These are phyloP conservation scores for Canavalia gladiata DNA, from an alignment of 306 rosid genomes.

Conservation along the genomic window DNA sequence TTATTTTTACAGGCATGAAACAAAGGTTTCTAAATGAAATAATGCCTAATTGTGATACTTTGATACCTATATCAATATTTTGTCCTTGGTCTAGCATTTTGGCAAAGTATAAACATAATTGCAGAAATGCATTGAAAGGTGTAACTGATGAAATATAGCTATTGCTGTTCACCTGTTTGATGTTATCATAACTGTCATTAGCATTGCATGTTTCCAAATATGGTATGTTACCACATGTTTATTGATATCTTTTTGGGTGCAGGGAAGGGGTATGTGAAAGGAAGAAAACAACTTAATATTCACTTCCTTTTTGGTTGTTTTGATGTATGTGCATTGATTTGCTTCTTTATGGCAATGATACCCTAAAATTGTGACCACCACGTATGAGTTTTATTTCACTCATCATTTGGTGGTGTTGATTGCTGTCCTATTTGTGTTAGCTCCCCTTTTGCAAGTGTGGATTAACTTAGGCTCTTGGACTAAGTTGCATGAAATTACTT, in stretches of 20 bases:
- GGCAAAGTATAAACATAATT: not conserved
- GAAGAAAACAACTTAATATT: slow-evolving; percentile 7
- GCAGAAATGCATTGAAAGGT: slow-evolving; percentile 23
- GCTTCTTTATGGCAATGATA: not conserved
- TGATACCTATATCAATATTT: not conserved
- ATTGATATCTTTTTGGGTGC: not conserved
- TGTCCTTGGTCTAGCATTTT: not conserved
- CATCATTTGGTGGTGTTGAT: slow-evolving; percentile 18
- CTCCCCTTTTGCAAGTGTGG: not conserved
- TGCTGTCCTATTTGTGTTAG: slow-evolving; percentile 28
- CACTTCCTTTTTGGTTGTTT: slow-evolving; percentile 3
- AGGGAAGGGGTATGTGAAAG: not conserved
- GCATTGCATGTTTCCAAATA: not conserved
- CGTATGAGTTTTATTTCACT: not conserved
- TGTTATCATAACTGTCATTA: slow-evolving; percentile 23
- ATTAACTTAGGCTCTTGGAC: not conserved
- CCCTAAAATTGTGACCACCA: not conserved
- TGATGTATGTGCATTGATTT: slow-evolving; percentile 16
- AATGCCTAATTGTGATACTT: slow-evolving; percentile 17
- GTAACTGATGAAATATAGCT: not conserved
- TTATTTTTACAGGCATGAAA: slow-evolving; percentile 92
- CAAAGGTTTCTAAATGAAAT: slow-evolving; percentile 72
- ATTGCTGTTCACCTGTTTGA: not conserved
- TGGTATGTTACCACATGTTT: not conserved
- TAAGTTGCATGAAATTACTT: slow-evolving; percentile 1